Percentiles rank a stretch among this genome's conserved stretches.
These are phyloP conservation scores for Cutaneotrichosporon sp. DNA, from an alignment of 1,284 basidiomycete species.

Conservation along the genomic window DNA sequence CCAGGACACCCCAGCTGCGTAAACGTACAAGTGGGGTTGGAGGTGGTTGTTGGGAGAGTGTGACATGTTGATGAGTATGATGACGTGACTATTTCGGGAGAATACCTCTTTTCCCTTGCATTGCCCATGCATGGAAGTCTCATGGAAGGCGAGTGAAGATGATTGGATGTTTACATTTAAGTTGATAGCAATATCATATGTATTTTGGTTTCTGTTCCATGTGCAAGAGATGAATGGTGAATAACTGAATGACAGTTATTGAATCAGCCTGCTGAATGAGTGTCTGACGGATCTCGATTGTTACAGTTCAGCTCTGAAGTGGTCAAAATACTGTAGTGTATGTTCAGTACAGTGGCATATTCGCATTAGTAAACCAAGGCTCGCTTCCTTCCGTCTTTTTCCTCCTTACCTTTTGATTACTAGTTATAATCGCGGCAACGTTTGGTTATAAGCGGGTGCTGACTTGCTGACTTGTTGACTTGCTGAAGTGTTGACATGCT, in stretches of 20 bases:
- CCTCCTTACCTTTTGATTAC: background rate
- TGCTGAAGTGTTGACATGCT: too few relatives aligned
- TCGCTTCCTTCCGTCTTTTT: background rate
- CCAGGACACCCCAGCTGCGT: background rate
- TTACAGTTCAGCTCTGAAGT: too few relatives aligned
- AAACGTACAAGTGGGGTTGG: background rate
- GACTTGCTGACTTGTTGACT: too few relatives aligned
- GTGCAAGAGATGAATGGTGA: too few relatives aligned
- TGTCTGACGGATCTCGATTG: too few relatives aligned
- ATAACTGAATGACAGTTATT: too few relatives aligned
- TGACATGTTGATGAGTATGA: background rate
- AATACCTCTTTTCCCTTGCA: background rate
- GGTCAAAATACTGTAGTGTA: too few relatives aligned
- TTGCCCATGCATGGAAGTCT: background rate
- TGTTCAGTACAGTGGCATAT: too few relatives aligned
- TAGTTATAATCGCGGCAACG: background rate
- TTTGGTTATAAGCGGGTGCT: too few relatives aligned
- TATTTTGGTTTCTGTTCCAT: background rate
- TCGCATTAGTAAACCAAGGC: background rate
- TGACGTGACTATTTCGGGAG: background rate
- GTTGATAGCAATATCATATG: background rate
- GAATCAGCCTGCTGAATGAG: too few relatives aligned
- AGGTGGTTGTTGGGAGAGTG: background rate
- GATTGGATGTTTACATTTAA: background rate
- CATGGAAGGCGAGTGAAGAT: background rate